phyloP scores from a whole-genome alignment of 2,329 filamentous ascomycete species.

The Stemphylium beticola region DNA sequence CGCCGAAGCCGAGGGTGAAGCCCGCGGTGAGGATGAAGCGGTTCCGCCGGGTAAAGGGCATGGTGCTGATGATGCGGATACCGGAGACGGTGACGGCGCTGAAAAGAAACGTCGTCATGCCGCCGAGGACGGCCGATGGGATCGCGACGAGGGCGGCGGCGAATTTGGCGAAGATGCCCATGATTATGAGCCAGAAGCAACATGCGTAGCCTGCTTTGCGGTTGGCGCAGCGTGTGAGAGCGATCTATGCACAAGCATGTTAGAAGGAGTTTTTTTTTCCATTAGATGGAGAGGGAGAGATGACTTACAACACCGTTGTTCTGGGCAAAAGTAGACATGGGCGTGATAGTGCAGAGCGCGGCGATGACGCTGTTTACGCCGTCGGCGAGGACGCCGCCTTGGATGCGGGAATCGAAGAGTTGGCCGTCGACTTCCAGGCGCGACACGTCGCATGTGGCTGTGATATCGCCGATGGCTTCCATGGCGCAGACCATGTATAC shows the following conservation, averaged over 20 bases:
- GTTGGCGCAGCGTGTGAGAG: slow-evolving; percentile 80
- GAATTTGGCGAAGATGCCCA: slow-evolving; percentile 85
- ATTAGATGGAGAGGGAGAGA: no score
- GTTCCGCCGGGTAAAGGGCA: slow-evolving; percentile 78
- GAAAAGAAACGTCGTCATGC: slow-evolving; percentile 77
- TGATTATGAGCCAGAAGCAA: slow-evolving; percentile 77
- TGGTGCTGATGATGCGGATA: slow-evolving; percentile 74
- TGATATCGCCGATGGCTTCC: slow-evolving; percentile 81
- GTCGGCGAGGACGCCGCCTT: slow-evolving; percentile 79
- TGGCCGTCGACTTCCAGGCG: slow-evolving; percentile 74
- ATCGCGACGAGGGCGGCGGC: slow-evolving; percentile 80
- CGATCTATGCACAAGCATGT: slow-evolving; percentile 33
- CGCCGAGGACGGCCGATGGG: slow-evolving; percentile 59
- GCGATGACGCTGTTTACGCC: slow-evolving; percentile 77
- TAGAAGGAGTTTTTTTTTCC: no score
- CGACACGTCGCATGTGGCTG: slow-evolving; percentile 81
- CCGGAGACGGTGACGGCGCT: slow-evolving; percentile 77
- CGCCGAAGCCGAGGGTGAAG: slow-evolving; percentile 71
- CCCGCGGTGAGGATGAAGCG: slow-evolving; percentile 81
- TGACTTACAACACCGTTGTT: slow-evolving; percentile 54
- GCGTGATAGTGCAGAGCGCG: slow-evolving; percentile 78
- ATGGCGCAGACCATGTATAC: slow-evolving; percentile 73
- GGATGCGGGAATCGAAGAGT: slow-evolving; percentile 76
- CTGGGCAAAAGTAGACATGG: slow-evolving; percentile 66
- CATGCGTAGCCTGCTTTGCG: slow-evolving; percentile 80